Evolutionary conservation across 306 rosid species (phyloP), one percentile per base, ranked within the genome.

Genomic region (Crataegus laevigata): DNA sequence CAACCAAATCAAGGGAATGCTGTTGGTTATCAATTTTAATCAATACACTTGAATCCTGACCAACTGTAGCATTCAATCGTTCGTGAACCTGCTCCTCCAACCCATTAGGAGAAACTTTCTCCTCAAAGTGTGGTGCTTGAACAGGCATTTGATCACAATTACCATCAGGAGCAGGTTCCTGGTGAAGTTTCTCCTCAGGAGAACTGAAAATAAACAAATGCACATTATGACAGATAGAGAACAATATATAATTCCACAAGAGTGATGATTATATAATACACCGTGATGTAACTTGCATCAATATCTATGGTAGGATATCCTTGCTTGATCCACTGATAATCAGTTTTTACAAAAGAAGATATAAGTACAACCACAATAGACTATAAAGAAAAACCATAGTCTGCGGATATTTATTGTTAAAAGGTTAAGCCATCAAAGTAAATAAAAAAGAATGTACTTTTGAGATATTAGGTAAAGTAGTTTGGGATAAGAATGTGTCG

Each of bases 141-240:
- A 81, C 88, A 72, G 83, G 84, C 63, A 74, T 74, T 79, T 85
- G 90, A 84, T 87, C 89, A 78, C 47, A 90, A 65, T 82, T 81
- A 73, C 84, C 89, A 71, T 86, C 96, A 68, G 62, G 69, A 58
- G 82, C 85, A 74, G 90, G 83, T 42, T 82, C 82, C 71, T 73
- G 91, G 69, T 25, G 84, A 82, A 47, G 84, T 81, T 79, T 88
- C 80, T 85, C 96, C 76, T 89, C 93, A 32, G 92, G 99, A 71
- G 93, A 90, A 88, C 97, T 92, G 89, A 63, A 80, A 68, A 73
- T 64, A 54, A 66, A 65, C 69, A 79, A 79, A 57, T 71, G 40
- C 61, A 71, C 70, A 15, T 80, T 69, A 47, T 38, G 57, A 76
- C 60, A 65, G 26, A 75, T 10, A 70, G 10, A 29, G 25, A 42